Percentiles rank a stretch among this genome's conserved stretches.
Evolutionary conservation across 2,329 filamentous ascomycete species (phyloP).

Genomic region (Aspergillus texensis): DNA sequence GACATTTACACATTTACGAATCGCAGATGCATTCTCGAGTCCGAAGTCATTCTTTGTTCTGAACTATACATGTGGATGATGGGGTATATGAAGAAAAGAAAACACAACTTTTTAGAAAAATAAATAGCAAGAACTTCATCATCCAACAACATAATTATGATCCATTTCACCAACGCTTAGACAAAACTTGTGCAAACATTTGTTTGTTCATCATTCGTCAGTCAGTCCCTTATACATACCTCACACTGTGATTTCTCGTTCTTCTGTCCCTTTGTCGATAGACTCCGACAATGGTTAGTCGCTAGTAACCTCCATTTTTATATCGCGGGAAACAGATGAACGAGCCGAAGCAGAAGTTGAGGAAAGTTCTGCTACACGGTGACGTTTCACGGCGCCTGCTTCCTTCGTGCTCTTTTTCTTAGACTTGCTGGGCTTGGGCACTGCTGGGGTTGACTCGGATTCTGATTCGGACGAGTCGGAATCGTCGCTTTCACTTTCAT

Average conservation of each 20-base stretch:
- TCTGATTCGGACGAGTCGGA: not conserved
- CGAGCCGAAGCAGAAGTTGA: not conserved
- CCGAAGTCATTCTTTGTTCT: not conserved
- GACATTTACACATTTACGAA: not conserved
- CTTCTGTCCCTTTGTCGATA: not conserved
- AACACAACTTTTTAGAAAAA: not conserved
- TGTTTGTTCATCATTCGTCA: slow-evolving; percentile 1
- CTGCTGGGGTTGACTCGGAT: not conserved
- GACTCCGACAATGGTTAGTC: not conserved
- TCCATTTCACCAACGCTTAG: not conserved
- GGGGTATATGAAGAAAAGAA: not conserved
- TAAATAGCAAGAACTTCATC: not conserved
- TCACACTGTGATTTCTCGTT: not conserved
- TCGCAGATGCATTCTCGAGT: not conserved
- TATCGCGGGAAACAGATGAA: not conserved
- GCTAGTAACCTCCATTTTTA: not conserved
- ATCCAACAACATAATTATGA: not conserved
- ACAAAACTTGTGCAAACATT: not conserved
- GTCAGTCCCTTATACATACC: not conserved
- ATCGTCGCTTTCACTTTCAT: not conserved
- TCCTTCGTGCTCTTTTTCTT: not conserved
- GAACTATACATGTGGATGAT: not conserved
- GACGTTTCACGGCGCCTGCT: not conserved
- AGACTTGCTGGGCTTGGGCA: not conserved
- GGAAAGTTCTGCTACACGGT: not conserved